phyloP scores from a whole-genome alignment of 192 early-diverging fungal genomes.

The Allomyces javanicus region DNA sequence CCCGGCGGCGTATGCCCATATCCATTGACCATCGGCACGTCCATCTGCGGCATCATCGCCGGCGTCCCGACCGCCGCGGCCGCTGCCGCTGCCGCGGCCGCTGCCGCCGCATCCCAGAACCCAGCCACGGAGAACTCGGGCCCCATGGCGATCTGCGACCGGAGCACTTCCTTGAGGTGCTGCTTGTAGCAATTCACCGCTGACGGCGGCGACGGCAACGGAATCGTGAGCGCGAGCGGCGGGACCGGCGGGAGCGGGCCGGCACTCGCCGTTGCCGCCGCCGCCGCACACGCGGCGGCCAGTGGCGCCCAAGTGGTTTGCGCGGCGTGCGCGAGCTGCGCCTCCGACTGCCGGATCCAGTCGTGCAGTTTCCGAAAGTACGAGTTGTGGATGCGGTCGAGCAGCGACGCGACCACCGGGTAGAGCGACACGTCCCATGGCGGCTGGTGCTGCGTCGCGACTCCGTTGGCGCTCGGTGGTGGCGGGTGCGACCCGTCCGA shows the following conservation, averaged over 20 bases:
- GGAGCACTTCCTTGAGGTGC: neutral
- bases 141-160: neutral
- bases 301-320: too few relatives aligned
- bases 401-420: neutral
- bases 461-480: neutral
- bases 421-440: neutral
- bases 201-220: neutral
- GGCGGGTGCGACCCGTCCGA: neutral
- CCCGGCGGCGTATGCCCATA: too few relatives aligned
- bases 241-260: neutral
- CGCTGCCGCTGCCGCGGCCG: too few relatives aligned
- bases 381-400: neutral
- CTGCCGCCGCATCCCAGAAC: neutral
- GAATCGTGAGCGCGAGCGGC: neutral
- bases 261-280: too few relatives aligned
- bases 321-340: neutral
- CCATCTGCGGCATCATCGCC: too few relatives aligned
- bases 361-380: neutral
- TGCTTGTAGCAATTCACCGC: neutral
- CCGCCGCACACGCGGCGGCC: too few relatives aligned
- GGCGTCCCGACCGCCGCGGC: too few relatives aligned
- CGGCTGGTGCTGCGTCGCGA: neutral
- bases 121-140: neutral
- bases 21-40: too few relatives aligned
- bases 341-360: neutral